A percentile compares a stretch with the other conserved stretches of the same genome.
Conservation (phyloP, 768 basidiomycete species). For the Boletales sp. region DNA sequence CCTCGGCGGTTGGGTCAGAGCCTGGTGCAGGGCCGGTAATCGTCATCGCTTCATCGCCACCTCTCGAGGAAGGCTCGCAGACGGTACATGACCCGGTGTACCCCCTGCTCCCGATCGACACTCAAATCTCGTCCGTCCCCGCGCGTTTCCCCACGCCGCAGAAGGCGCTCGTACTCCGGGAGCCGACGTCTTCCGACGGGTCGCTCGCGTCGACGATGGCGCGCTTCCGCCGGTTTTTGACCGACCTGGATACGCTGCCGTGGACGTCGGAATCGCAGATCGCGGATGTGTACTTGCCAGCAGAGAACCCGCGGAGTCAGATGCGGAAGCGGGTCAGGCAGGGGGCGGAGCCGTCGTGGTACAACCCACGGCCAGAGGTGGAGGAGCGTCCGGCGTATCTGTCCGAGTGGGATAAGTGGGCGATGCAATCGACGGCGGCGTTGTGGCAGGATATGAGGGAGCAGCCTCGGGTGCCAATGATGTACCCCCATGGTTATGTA, state of each 20-base stretch:
- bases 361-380: constrained; percentile 15
- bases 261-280: constrained; percentile 42
- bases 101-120: background rate
- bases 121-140: background rate
- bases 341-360: constrained; percentile 28
- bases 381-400: constrained; percentile 4
- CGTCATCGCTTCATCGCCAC: no score
- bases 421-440: constrained; percentile 18
- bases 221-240: constrained; percentile 35
- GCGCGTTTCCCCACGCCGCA: background rate
- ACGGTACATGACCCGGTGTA: constrained; percentile 14
- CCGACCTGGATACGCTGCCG: constrained; percentile 37
- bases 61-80: constrained; percentile 12
- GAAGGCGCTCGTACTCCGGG: background rate
- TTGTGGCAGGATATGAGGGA: constrained; percentile 4
- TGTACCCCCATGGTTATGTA: constrained; percentile 25
- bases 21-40: background rate
- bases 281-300: constrained; percentile 44
- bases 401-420: constrained; percentile 24
- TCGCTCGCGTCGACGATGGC: constrained; percentile 26
- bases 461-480: background rate
- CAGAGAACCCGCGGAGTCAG: constrained; percentile 19
- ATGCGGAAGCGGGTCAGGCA: constrained; percentile 7
- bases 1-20: background rate
- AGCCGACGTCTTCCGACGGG: constrained; percentile 4